Conservation (phyloP, 805 yeast genomes). For the Kluyveromyces siamensis region DNA sequence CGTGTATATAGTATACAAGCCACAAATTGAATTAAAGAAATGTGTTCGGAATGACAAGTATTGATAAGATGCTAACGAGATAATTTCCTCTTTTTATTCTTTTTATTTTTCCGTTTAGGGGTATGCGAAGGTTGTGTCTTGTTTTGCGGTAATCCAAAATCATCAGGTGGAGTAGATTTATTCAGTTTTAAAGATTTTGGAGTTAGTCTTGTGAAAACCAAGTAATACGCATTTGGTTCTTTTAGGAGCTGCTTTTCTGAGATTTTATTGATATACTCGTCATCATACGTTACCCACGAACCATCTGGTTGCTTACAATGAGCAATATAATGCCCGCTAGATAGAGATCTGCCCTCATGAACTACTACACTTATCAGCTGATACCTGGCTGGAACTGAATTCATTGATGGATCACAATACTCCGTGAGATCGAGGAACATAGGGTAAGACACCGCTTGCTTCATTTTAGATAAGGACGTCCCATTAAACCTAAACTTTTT, state of each 20-base stretch:
- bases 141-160: conserved; percentile 12
- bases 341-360: conserved; percentile 88
- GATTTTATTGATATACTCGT: conserved; percentile 72
- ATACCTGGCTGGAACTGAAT: conserved; percentile 43
- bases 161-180: conserved; percentile 5
- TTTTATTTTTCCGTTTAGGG: conserved; percentile 9
- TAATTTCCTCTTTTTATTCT: conserved; percentile 14
- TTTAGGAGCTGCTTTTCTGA: conserved; percentile 64
- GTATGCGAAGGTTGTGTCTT: conserved; percentile 4
- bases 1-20: background rate
- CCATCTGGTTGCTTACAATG: conserved; percentile 90
- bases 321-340: conserved; percentile 89
- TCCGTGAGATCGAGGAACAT: conserved; percentile 63
- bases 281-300: conserved; percentile 90
- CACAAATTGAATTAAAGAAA: background rate
- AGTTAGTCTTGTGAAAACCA: conserved; percentile 72
- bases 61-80: background rate
- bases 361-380: conserved; percentile 77
- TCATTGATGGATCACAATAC: conserved; percentile 36
- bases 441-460: conserved; percentile 77
- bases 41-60: background rate
- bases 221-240: conserved; percentile 85
- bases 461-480: conserved; percentile 70
- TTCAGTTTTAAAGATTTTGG: conserved; percentile 34
- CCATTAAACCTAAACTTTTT: conserved; percentile 89